Conservation (phyloP, 371 early-diverging fungal species). For the Catenaria anguillulae region DNA sequence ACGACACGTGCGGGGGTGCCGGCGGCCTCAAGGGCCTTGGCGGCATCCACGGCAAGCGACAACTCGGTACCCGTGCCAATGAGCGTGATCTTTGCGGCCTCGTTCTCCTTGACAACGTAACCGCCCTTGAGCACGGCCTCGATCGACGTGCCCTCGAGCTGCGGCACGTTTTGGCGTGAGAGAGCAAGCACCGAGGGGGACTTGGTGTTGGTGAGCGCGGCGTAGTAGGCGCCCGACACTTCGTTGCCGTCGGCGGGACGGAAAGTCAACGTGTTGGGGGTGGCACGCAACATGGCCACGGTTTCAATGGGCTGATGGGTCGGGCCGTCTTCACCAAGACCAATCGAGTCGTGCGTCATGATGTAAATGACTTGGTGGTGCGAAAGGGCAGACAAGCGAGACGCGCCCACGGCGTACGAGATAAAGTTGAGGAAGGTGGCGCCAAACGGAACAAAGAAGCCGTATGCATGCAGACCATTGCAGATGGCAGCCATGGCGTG, state of each 20-base stretch:
- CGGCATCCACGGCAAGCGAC: slow-evolving; percentile 69
- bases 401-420: slow-evolving; percentile 68
- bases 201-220: slow-evolving; percentile 49
- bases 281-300: slow-evolving; percentile 82
- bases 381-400: slow-evolving; percentile 83
- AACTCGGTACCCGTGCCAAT: slow-evolving; percentile 96
- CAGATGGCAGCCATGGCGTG: slow-evolving; percentile 96
- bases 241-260: slow-evolving; percentile 97
- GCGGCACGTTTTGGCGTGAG: slow-evolving; percentile 91
- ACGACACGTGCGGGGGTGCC: slow-evolving; percentile 63
- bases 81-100: slow-evolving; percentile 48
- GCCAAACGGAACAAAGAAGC: slow-evolving; percentile 77
- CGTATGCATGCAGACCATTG: slow-evolving; percentile 91
- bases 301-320: slow-evolving; percentile 99
- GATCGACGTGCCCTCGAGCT: slow-evolving; percentile 65
- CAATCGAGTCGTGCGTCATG: slow-evolving; percentile 99
- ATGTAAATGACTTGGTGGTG: slow-evolving; percentile 83
- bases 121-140: slow-evolving; percentile 61
- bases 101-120: slow-evolving; percentile 53
- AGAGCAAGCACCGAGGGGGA: slow-evolving; percentile 82
- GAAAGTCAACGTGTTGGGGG: slow-evolving; percentile 77
- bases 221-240: slow-evolving; percentile 75
- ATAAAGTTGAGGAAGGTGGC: slow-evolving; percentile 97
- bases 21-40: slow-evolving; percentile 42
- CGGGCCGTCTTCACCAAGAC: slow-evolving; percentile 97